Base-by-base conservation (phyloP, 768 basidiomycete genomes). In the Suillus bovinus region DNA sequence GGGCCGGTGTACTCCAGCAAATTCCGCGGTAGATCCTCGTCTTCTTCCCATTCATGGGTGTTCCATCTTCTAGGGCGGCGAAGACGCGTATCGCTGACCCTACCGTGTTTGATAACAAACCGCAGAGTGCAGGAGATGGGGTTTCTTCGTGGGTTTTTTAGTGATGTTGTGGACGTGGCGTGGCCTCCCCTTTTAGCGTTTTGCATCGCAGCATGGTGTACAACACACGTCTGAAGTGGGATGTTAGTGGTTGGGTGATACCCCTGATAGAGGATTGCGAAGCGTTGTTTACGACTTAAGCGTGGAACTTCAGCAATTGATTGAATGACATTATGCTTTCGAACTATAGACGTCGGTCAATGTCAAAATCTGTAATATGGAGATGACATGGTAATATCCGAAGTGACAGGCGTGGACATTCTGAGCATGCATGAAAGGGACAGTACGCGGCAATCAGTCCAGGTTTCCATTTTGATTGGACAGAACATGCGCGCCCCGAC, bases 121-220 rank as follows among this genome's bases (percentile, higher is more conserved):
- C 67, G 27, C 42, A 22, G 27, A 52, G 6, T 49, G 59, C 70
- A 63, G 24, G 66, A 70, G 53, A 70, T 39, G 38, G 72, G 75
- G 2, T 31, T 74, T 14, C 16, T 79, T 46, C 64, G 66, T 11
- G 79, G 76, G 17, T 72, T 70, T 27, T 9, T 68, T 20, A 60
- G 60, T 39, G 79, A 80, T 41, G 67, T 75, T 17, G 58, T 69
- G n/a, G 67, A 59, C 10, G 74, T 77, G 16, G 78, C 76, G 38
- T 80, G 79, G 79, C 70, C 68, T 61, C 75, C 79, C 13, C 53
- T 79, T 3, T 42, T 68, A 31, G 52, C 73, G 42, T 76, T 79
- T 63, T 66, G 71, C 27, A 68, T 60, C 34, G 67, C 70, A 29
- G 73, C 73, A n/a, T 78, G 72, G 70, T 78, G 76, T 76, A 68